Base-by-base conservation (phyloP, 306 rosid species). In the Prinsepia uniflora region DNA sequence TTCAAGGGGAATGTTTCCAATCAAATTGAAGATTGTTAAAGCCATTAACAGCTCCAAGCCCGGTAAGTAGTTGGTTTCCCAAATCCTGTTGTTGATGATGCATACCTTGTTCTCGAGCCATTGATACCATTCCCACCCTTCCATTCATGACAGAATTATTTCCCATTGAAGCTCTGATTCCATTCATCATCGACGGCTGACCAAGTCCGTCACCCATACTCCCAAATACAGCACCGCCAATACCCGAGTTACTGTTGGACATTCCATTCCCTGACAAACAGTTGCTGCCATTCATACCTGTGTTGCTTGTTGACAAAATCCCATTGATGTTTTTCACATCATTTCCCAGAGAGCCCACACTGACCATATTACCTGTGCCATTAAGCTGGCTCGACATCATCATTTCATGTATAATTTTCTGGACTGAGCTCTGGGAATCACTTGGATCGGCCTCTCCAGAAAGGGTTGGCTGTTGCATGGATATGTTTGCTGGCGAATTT, bases 351-450 rank as follows among this genome's bases (percentile, higher is more conserved):
- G 96, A 74, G 68, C 90, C 87, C 40, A 68, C 87, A n/a, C 85
- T 75, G 1, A 50, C 82, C 84, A 88, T 73, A 60, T 88, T 85
- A 10, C 88, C 92, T 2, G 88, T 5, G 74, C 90, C 91, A 48
- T 75, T 85, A 49, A 83, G 86, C 71, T 87, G 96, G 72, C 72
- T 85, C 42, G 94, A 80, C 82, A 90, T 80, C 91, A 92, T 82
- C 87, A 89, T 86, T 40, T 88, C 92, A 0, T 90, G 96, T 69
- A 95, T 53, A 73, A 95, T 77, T 77, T 95, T 95, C 64, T 95
- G 91, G 59, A 95, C 97, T 8, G 97, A 89, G 81, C 91, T 87
- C 78, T 89, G 99, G 39, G 91, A 71, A 80, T 91, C 97, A 49
- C 63, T 80, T 49, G 87, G 90, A 69, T 91, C 96, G 7, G 88